A percentile compares a stretch with the other conserved stretches of the same genome.
Conservation (phyloP, 805 yeast genomes). For the Millerozyma miso region DNA sequence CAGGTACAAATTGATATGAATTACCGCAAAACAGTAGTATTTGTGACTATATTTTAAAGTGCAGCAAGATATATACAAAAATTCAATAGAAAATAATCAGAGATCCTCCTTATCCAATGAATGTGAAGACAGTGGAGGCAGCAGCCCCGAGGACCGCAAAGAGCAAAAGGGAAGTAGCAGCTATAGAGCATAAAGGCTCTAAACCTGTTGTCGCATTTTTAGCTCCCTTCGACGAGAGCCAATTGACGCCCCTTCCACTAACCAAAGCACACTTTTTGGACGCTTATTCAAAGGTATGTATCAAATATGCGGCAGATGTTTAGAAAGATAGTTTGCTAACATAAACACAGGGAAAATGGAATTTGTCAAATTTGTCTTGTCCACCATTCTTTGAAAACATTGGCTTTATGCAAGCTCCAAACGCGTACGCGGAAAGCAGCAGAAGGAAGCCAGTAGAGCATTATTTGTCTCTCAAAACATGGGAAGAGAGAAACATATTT, state of each 20-base stretch:
- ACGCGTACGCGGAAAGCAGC: constrained; percentile 44
- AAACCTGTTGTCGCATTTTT: constrained; percentile 10
- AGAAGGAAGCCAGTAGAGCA: constrained; percentile 42
- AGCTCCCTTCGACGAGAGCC: constrained; percentile 16
- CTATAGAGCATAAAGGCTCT: constrained; percentile 6
- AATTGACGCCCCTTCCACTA: constrained; percentile 17
- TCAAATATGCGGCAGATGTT: not conserved
- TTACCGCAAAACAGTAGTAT: not conserved
- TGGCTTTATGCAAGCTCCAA: constrained; percentile 59
- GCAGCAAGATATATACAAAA: not conserved
- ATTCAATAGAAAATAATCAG: not conserved
- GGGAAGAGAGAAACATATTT: constrained; percentile 42
- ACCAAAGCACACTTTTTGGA: constrained; percentile 54
- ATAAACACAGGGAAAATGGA: constrained; percentile 47
- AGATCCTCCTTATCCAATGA: not conserved
- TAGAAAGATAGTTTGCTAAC: constrained; percentile 9
- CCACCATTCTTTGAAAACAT: constrained; percentile 48
- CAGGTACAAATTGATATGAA: not conserved
- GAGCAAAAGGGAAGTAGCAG: constrained; percentile 4
- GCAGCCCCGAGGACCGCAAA: not conserved
- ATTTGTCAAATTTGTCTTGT: constrained; percentile 48
- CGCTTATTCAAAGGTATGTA: constrained; percentile 42
- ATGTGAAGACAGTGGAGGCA: not conserved
- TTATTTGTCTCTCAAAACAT: constrained; percentile 40
- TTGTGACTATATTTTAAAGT: not conserved